Evolutionary conservation across 2,329 filamentous ascomycete genomes (phyloP).

Genomic region (Amauroascus verrucosus): DNA sequence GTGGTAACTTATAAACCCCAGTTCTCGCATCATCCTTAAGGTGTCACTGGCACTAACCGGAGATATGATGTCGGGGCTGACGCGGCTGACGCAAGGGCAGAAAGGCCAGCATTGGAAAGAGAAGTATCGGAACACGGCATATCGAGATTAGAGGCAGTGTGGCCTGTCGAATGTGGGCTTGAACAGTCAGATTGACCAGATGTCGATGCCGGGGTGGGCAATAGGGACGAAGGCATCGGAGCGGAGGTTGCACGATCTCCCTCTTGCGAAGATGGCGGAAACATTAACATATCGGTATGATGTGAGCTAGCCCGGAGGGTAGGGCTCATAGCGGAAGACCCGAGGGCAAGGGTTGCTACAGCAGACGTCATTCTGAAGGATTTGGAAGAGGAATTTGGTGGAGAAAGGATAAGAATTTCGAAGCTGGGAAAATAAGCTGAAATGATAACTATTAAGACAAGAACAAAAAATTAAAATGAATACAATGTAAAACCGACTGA

Average conservation of each 20-base stretch:
- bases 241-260: constrained; percentile 39
- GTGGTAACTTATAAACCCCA: background rate
- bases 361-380: constrained; percentile 41
- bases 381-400: background rate
- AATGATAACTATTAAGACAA: background rate
- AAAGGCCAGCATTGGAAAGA: constrained; percentile 46
- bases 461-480: background rate
- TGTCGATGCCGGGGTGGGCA: constrained; percentile 44
- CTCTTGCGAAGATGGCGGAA: constrained; percentile 37
- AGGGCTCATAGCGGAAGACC: constrained; percentile 49
- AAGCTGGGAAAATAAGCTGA: background rate
- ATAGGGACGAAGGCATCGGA: constrained; percentile 36
- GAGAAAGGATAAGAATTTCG: background rate
- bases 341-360: constrained; percentile 49
- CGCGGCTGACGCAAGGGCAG: constrained; percentile 50
- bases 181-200: constrained; percentile 43
- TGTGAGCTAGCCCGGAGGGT: constrained; percentile 40
- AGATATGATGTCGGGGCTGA: constrained; percentile 43
- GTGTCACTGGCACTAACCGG: constrained; percentile 35
- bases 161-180: constrained; percentile 26
- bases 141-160: constrained; percentile 20
- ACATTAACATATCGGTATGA: constrained; percentile 27
- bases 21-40: background rate
- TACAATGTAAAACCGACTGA: background rate
- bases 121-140: constrained; percentile 20